These are phyloP conservation scores for Magnaporthiopsis poae DNA, from an alignment of 2,329 filamentous ascomycete genomes.

Conservation along the genomic window DNA sequence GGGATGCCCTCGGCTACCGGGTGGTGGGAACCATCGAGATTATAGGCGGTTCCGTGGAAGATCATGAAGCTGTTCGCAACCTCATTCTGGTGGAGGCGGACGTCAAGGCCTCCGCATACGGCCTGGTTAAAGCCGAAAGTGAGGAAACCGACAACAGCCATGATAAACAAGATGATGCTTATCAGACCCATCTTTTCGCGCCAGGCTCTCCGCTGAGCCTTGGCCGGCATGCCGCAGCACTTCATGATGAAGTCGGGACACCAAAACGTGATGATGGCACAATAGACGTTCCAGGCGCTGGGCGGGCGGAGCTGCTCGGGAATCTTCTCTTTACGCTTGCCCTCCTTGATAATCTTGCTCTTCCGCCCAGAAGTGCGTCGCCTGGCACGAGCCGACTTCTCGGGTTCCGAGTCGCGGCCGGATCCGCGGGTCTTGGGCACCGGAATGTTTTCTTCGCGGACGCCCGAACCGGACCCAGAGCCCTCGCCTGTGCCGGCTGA, in stretches of 20 bases:
- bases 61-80: slow-evolving; percentile 84
- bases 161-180: slow-evolving; percentile 83
- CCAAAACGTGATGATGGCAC: slow-evolving; percentile 89
- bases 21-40: slow-evolving; percentile 67
- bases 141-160: slow-evolving; percentile 81
- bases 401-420: slow-evolving; percentile 23
- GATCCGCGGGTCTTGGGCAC: slow-evolving; percentile 23
- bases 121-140: slow-evolving; percentile 91
- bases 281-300: slow-evolving; percentile 92
- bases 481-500: neutral
- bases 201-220: slow-evolving; percentile 86
- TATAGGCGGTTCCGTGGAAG: slow-evolving; percentile 84
- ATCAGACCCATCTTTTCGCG: slow-evolving; percentile 95
- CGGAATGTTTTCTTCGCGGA: slow-evolving; percentile 22
- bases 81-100: slow-evolving; percentile 71
- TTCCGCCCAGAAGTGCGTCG: slow-evolving; percentile 30
- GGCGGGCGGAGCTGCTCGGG: slow-evolving; percentile 65
- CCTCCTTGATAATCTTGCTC: slow-evolving; percentile 55
- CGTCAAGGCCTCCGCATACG: slow-evolving; percentile 66
- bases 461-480: slow-evolving; percentile 10
- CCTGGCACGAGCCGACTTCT: slow-evolving; percentile 27
- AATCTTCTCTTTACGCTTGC: slow-evolving; percentile 38
- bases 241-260: slow-evolving; percentile 72
- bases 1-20: slow-evolving; percentile 72
- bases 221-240: slow-evolving; percentile 76